A percentile compares a stretch with the other conserved stretches of the same genome.
Conservation (phyloP, 1,139 yeast genomes). For the Pichia sp. region DNA sequence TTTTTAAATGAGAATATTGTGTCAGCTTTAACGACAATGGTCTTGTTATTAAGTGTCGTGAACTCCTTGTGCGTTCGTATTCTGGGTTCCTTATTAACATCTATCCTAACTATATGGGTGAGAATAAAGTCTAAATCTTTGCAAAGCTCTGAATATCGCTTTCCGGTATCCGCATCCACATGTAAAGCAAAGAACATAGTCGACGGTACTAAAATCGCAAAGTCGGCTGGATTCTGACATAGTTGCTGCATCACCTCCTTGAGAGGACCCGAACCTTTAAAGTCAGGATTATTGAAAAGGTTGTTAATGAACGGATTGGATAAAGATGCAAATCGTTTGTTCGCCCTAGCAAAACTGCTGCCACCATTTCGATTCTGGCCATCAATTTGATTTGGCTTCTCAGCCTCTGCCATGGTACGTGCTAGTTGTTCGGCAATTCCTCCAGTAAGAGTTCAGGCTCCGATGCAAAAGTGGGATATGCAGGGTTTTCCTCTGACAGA, state of each 20-base stretch:
- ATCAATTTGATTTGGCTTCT: background rate
- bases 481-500: background rate
- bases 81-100: conserved; percentile 38
- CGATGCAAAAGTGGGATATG: background rate
- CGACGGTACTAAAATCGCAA: conserved; percentile 60
- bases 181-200: conserved; percentile 46
- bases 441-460: background rate
- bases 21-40: conserved; percentile 54
- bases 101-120: conserved; percentile 56
- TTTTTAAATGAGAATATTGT: conserved; percentile 54
- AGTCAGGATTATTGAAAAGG: conserved; percentile 62
- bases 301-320: conserved; percentile 65
- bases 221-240: conserved; percentile 41
- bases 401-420: background rate
- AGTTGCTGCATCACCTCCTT: conserved; percentile 44
- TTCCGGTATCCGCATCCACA: conserved; percentile 46
- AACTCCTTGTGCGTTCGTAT: conserved; percentile 33
- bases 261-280: conserved; percentile 44
- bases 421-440: background rate
- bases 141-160: conserved; percentile 52
- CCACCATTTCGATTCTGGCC: background rate
- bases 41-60: conserved; percentile 57
- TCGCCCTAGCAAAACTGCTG: background rate
- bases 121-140: conserved; percentile 62
- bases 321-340: conserved; percentile 29